Base-by-base conservation (phyloP, 2,329 filamentous ascomycete species). In the Diaporthe capsici region DNA sequence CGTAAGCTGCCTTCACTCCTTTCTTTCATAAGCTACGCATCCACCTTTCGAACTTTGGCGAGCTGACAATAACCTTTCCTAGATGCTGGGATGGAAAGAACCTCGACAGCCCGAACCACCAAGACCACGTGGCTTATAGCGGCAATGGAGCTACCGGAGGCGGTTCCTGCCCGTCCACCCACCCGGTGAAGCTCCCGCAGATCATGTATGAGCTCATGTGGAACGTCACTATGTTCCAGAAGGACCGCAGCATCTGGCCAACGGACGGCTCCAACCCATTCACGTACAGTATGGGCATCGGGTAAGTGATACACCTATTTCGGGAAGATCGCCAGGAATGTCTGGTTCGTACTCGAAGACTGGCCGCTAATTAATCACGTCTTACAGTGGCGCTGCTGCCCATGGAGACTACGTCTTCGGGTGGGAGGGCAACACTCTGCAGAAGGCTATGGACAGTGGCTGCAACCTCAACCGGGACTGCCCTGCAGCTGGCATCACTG, bases 351-450 rank as follows among this genome's bases (percentile, higher is more conserved):
- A 31, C 13, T 10, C 25, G 25, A 55, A 55, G 22, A 13, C 31
- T 20, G 37, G 42, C 25, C 44, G 65, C 65, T 70, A 31, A 70
- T n/a, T 4, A 9, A 3, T 8, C 12, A 2, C 12, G 1, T 63
- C 57, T 67, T 10, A 42, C 2, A 85, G 84, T 51, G 87, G 87
- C 42, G 83, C 86, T 34, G 87, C 86, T 6, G 87, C 86, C 28
- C 87, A 89, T 80, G 87, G 86, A 34, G 87, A 89, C 81, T 89
- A 89, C 80, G 81, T 89, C 77, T 89, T 89, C 79, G 87, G 87
- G 75, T 88, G 87, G 87, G 85, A 88, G 80, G 85, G 83, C 76
- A 82, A 88, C 79, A 82, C 84, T 13, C 84, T 89, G 63, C 87
- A 89, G 81, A 85, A 82, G 81, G 85, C 86, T 79, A 86, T 87